These are phyloP conservation scores for Globisporangium middletonii DNA, from an alignment of 352 stramenopile species.

Conservation along the genomic window DNA sequence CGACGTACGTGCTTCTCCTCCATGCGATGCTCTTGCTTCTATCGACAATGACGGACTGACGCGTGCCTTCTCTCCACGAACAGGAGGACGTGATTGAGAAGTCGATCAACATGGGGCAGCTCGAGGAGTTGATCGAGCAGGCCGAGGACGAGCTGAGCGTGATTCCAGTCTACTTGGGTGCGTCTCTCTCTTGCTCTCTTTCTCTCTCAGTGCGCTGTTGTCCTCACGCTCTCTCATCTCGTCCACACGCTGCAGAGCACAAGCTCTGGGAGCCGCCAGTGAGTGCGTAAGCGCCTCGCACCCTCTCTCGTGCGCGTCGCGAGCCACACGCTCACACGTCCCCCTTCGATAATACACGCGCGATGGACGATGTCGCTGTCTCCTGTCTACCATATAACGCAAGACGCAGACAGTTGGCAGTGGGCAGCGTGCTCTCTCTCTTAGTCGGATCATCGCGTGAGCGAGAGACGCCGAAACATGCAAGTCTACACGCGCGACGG, in stretches of 20 bases:
- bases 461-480: too few relatives aligned
- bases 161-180: slow-evolving; percentile 82
- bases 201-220: not conserved
- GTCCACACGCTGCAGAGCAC: slow-evolving; percentile 39
- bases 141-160: slow-evolving; percentile 81
- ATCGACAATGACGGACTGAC: not conserved
- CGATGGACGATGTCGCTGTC: not conserved
- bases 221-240: not conserved
- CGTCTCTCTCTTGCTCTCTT: slow-evolving; percentile 7
- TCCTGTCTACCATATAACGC: too few relatives aligned
- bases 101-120: slow-evolving; percentile 82
- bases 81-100: slow-evolving; percentile 80
- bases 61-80: not conserved
- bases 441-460: too few relatives aligned
- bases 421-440: too few relatives aligned
- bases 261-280: slow-evolving; percentile 83
- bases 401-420: too few relatives aligned
- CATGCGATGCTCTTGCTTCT: not conserved
- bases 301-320: not conserved
- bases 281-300: slow-evolving; percentile 23
- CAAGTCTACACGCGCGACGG: too few relatives aligned
- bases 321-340: not conserved
- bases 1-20: slow-evolving; percentile 35
- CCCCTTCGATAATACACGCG: slow-evolving; percentile 11
- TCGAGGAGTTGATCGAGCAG: slow-evolving; percentile 87